phyloP scores from a whole-genome alignment of 805 yeast genomes.

The Sugiyamaella qingdaonensis region DNA sequence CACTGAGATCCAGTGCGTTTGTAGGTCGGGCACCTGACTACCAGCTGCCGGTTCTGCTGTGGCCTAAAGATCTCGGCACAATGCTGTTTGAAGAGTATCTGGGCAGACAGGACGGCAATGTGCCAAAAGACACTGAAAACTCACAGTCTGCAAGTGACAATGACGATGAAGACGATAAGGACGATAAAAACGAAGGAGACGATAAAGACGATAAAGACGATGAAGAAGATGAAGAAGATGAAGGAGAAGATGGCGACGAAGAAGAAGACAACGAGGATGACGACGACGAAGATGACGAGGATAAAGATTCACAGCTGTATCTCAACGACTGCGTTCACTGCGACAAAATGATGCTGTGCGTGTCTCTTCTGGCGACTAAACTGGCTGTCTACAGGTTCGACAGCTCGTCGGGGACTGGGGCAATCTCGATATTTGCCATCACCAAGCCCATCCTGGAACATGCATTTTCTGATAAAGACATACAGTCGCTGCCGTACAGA shows the following conservation, averaged over 20 bases:
- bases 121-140: too few relatives aligned
- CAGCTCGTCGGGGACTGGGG: neutral
- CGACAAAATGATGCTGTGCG: neutral
- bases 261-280: neutral
- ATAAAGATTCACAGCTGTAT: neutral
- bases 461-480: neutral
- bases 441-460: neutral
- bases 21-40: conserved; percentile 1
- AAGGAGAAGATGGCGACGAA: neutral
- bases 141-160: neutral
- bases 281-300: neutral
- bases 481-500: neutral
- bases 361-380: neutral
- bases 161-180: neutral
- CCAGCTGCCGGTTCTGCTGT: neutral
- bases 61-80: neutral
- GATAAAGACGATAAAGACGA: neutral
- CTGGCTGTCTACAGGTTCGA: neutral
- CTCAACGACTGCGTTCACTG: neutral
- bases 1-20: neutral
- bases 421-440: neutral
- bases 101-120: too few relatives aligned
- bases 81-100: neutral
- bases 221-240: neutral
- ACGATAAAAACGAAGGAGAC: neutral